Evolutionary conservation across 208 protist genomes (phyloP), one percentile per base, ranked within the genome.

Genomic region (Trypanosoma lewisi): DNA sequence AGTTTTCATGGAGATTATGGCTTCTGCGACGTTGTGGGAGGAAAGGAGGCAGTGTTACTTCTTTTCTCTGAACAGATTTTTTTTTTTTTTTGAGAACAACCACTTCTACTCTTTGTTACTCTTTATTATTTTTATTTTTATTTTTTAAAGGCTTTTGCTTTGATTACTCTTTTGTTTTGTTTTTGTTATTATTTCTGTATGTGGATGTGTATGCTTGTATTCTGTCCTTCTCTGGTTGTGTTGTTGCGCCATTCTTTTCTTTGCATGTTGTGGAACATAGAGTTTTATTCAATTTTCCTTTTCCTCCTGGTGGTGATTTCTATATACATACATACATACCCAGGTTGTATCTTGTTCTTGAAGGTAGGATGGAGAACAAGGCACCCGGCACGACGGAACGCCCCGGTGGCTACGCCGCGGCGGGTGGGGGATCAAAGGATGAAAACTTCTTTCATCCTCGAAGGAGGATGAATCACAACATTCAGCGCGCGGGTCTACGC

Each of bases 371-470:
- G 87, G 82, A 89, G 25, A 89, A 91, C 77, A 91, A 91, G 67
- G 84, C 84, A 25, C 84, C 87, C 2, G 87, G 84, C 6, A 94
- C 84, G 14, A 67, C 61, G 11, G 66, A 75, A 7, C 82, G 84
- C 33, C 53, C 79, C 31, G 84, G 76, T 52, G 87, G 87, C 7
- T 94, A 91, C 61, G 63, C 61, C 25, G 27, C 72, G 12, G 73
- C 77, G 4, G 44, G 80, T 37, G 77, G 77, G 28, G 82, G 61
- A 0, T 68, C 77, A 62, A 71, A 61, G 7, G 59, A 85, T 23
- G 85, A 90, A 41, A 94, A 91, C 69, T 91, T 94, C 45, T 91
- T 91, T 52, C 72, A 82, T 36, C 88, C 88, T 0, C 77, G 64
- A 59, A 68, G 67, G 28, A 82, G 83, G 58, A 34, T 70, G 36